Base-by-base conservation (phyloP, 2,329 filamentous ascomycete genomes). In the Cercospora janseana region DNA sequence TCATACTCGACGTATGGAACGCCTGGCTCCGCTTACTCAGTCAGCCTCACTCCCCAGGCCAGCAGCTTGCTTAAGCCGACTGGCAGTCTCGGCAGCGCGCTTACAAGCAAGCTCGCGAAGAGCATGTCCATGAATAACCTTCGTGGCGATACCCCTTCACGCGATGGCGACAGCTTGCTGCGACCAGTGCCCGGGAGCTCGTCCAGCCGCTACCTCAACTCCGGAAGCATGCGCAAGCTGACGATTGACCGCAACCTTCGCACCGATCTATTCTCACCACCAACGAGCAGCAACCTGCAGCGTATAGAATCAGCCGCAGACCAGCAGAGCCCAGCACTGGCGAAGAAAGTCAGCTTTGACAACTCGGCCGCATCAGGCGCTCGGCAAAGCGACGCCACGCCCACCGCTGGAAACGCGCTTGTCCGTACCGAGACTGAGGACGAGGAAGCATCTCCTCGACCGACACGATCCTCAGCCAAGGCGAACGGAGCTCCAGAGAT, bases 341-440 rank as follows among this genome's bases (percentile, higher is more conserved):
- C 85, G 57, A 96, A 95, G 75, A 84, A 87, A 46, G 93, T 98
- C 45, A 96, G 90, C 72, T 98, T 97, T 62, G 90, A 95, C 65
- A 83, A 84, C 3, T 79, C 79, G 24, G 62, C 60, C 12, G 43
- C 43, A 10, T 46, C 59, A 24, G 52, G 76, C 18, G 75, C 76
- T 56, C 66, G 71, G 7, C 66, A 70, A 24, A 70, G 71, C 51
- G 76, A 75, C 28, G 56, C 58, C 9, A 51, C 54, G 29, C 46
- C 60, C 5, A 57, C 38, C 27, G 44, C 48, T 9, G 68, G 68
- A 21, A 61, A 70, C 46, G 78, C 81, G 47, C 62, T 83, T 35
- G 73, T 82, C 18, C 72, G 72, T 16, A 70, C 73, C n/a, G 75
- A 61, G 10, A 38, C 57, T 15, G 63, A 63, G n/a, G 68, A 73